These are phyloP conservation scores for Coriaria nepalensis DNA, from an alignment of 306 rosid species.

Conservation along the genomic window DNA sequence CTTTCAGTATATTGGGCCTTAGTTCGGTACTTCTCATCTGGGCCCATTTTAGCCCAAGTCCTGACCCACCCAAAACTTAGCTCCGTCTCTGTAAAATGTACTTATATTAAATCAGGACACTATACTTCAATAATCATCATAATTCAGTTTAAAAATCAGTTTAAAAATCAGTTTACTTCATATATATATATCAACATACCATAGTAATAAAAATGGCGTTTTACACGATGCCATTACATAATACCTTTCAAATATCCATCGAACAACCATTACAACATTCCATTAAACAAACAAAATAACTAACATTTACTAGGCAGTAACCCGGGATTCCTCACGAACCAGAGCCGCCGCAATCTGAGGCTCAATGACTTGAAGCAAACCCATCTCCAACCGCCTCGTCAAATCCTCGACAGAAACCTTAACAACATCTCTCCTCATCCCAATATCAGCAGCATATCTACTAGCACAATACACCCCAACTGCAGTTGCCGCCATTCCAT, in stretches of 20 bases:
- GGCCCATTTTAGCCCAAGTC: no score
- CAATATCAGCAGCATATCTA: constrained; percentile 73
- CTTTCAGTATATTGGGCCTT: no score
- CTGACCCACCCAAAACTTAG: no score
- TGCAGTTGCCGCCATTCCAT: constrained; percentile 69
- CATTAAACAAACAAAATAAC: not conserved
- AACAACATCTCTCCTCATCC: constrained; percentile 66
- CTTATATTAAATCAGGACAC: no score
- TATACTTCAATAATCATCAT: no score
- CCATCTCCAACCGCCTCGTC: constrained; percentile 42
- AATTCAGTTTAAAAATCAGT: no score
- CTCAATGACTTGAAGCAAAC: constrained; percentile 48
- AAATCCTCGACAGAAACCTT: constrained; percentile 69
- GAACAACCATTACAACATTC: constrained; percentile 1
- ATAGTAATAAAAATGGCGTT: no score
- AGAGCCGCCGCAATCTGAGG: constrained; percentile 25
- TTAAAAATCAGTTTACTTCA: no score
- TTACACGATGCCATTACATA: no score
- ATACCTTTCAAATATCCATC: not conserved
- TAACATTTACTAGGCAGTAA: constrained; percentile 16
- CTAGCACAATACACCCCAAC: constrained; percentile 72
- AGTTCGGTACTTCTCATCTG: no score
- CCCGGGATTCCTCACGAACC: constrained; percentile 20
- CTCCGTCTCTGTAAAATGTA: no score
- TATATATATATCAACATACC: no score